These are phyloP conservation scores for Euphorbia peplus DNA, from an alignment of 345 rosid species.

Conservation along the genomic window DNA sequence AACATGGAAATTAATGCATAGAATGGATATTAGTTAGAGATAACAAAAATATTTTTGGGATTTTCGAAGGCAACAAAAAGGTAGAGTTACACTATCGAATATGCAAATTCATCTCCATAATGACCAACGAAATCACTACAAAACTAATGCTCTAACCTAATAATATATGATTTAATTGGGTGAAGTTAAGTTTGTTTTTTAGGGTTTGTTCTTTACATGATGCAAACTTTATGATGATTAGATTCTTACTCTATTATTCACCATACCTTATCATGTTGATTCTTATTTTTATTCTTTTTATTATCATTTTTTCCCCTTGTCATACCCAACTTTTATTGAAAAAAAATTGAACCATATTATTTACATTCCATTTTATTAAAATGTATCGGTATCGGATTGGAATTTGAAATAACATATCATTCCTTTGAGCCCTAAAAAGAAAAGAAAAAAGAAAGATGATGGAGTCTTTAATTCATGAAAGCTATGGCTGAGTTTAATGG, in stretches of 20 bases:
- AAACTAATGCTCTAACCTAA: too few species aligned
- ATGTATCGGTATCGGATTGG: too few species aligned
- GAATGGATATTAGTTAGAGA: background rate
- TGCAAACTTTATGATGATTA: too few species aligned
- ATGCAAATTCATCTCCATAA: too few species aligned
- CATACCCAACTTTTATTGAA: too few species aligned
- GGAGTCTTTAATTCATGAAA: background rate
- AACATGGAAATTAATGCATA: slow-evolving; percentile 9
- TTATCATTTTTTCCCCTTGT: too few species aligned
- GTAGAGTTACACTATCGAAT: too few species aligned
- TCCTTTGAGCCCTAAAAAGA: background rate
- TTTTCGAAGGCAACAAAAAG: background rate
- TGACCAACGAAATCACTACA: too few species aligned
- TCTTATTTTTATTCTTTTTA: background rate
- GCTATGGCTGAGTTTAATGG: background rate
- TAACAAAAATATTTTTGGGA: background rate
- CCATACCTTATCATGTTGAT: background rate
- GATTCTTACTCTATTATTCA: too few species aligned
- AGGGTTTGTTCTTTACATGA: too few species aligned
- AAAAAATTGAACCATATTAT: too few species aligned
- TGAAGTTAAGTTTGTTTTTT: background rate
- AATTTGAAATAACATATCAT: background rate
- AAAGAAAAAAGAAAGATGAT: background rate
- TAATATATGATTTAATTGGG: too few species aligned
- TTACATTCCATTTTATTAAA: background rate